Percentiles rank a stretch among this genome's conserved stretches.
Conservation (phyloP, 495 filamentous ascomycete species). For the Viridothelium virens region DNA sequence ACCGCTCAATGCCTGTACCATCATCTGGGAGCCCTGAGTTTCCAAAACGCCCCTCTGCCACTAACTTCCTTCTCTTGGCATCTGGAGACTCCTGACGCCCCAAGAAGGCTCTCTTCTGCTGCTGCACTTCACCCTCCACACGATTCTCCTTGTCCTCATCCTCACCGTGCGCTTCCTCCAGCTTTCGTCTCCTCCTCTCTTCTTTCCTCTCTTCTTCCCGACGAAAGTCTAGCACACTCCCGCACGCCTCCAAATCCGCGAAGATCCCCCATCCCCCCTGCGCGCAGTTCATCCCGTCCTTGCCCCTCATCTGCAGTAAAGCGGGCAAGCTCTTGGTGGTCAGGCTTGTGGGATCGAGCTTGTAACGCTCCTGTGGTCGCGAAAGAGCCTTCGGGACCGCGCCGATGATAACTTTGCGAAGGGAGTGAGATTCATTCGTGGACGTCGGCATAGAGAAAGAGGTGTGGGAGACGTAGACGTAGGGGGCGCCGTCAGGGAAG, state of each 20-base stretch:
- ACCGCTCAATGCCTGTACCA: constrained; percentile 49
- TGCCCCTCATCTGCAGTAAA: constrained; percentile 56
- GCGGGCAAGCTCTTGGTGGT: constrained; percentile 60
- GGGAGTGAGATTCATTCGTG: constrained; percentile 49
- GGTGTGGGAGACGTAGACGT: constrained; percentile 61
- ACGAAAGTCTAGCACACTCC: constrained; percentile 48
- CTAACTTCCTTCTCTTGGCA: constrained; percentile 38
- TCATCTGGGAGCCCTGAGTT: constrained; percentile 43
- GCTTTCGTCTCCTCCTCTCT: constrained; percentile 26
- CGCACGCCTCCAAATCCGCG: constrained; percentile 42
- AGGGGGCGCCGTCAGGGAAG: constrained; percentile 69
- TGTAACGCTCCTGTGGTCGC: constrained; percentile 57
- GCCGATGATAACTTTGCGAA: constrained; percentile 62
- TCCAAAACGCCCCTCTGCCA: constrained; percentile 53
- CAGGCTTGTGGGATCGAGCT: constrained; percentile 56
- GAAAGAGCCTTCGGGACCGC: constrained; percentile 73
- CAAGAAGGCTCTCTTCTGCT: neutral
- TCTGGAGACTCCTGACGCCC: constrained; percentile 23
- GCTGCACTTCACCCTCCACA: neutral
- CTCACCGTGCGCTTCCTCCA: constrained; percentile 24
- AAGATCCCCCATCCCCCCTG: constrained; percentile 75
- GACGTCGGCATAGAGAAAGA: constrained; percentile 37
- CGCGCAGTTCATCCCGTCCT: constrained; percentile 56
- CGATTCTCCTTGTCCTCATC: constrained; percentile 16
- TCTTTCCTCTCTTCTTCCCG: constrained; percentile 22